Percentiles rank a stretch among this genome's conserved stretches.
Evolutionary conservation across 208 protist genomes (phyloP).

Genomic region (Crithidia acanthocephali): DNA sequence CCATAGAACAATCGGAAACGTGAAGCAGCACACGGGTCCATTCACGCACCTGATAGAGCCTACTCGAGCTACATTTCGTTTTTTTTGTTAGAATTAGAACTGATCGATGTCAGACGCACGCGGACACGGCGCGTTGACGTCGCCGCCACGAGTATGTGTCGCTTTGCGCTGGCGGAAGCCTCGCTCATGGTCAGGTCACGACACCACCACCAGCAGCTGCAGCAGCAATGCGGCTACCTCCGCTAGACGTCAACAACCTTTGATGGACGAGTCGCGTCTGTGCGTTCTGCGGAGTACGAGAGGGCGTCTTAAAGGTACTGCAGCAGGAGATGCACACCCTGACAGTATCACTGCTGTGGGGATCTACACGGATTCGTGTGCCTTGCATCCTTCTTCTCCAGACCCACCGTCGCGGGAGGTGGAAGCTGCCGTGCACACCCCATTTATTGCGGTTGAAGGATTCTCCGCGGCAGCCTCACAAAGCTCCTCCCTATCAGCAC

Average conservation of each 20-base stretch:
- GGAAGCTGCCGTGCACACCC: constrained; percentile 19
- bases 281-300: constrained; percentile 22
- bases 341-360: background rate
- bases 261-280: constrained; percentile 9
- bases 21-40: too few relatives aligned
- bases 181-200: constrained; percentile 1
- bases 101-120: background rate
- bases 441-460: constrained; percentile 24
- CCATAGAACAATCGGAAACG: too few relatives aligned
- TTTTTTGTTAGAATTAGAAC: constrained; percentile 2
- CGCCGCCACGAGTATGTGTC: constrained; percentile 21
- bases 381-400: background rate
- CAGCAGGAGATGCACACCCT: too few relatives aligned
- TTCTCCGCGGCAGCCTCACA: background rate
- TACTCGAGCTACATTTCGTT: background rate
- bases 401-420: background rate
- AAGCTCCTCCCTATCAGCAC: background rate
- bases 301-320: background rate
- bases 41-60: too few relatives aligned
- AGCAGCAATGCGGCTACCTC: background rate
- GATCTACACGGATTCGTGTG: background rate
- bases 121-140: background rate
- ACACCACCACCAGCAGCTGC: too few relatives aligned
- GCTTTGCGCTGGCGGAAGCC: constrained; percentile 34
- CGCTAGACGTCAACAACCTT: background rate